Base-by-base conservation (phyloP, 1,284 basidiomycete species). In the Pseudozyma thailandica region DNA sequence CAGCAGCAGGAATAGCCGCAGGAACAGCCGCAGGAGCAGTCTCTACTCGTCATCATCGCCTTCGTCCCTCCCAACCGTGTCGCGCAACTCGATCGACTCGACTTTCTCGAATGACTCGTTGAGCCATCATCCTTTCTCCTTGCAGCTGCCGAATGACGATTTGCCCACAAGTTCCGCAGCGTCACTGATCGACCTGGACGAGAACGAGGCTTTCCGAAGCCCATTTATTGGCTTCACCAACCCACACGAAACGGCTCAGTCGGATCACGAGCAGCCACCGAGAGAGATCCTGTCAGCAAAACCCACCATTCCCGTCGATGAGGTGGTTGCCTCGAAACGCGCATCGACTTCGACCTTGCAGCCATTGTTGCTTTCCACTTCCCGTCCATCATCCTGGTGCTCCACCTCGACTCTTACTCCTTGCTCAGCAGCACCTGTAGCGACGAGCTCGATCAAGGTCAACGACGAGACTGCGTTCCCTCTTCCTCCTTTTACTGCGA, bases 51-150 rank as follows among this genome's bases (percentile, higher is more conserved):
- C 51, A 13, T 43, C 31, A 0, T 15, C 54, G 42, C 33, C 45
- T 3, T 58, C 62, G 6, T 50, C 56, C 12, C 46, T 35, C 16
- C 54, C 50, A 4, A 42, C 38, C 2, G 51, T 42, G 25, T 66
- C 63, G 38, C 49, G 56, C 52, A 49, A 66, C 35, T 66, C 63
- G 26, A 54, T 56, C 26, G 48, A 48, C 13, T 66, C 63, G 21
- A 51, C 23, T 7, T 66, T 55, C 41, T 66, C 63, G 1, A 21
- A 43, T 16, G 52, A 60, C 41, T 66, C 63, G 26, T 23, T 56
- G 20, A 48, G 56, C n/a, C 49, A 41, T 2, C 57, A 60, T 33
- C 63, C 63, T 8, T 66, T 66, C 37, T 59, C 63, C 20, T 44
- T 66, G 33, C 63, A 66, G 33, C 30, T 66, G 25, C 33, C 57